Evolutionary conservation across 192 early-diverging fungal species (phyloP), one percentile per base, ranked within the genome.

Genomic region (Coemansia sp.): DNA sequence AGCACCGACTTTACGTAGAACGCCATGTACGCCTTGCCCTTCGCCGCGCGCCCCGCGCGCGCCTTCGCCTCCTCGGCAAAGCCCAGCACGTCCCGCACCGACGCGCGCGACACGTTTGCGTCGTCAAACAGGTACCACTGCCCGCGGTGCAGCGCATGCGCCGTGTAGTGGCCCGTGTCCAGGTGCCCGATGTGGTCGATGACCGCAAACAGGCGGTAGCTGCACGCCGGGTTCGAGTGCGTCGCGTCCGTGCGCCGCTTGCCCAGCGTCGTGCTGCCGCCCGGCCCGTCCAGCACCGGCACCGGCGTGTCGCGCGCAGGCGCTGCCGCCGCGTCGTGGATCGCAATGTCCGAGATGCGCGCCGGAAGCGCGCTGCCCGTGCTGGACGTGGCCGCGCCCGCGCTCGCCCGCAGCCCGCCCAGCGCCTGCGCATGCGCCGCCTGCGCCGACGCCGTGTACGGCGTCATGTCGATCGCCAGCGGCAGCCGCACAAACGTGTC

Each of bases 131-230:
- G 67, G 65, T 89, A 95, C 93, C 95, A 98, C 84, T 91, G 65
- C 12, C 83, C 86, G 18, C 94, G 85, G 44, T 84, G 83, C 56
- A 84, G 83, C 6, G 87, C 91, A 67, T 84, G 94, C 23, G 90
- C 88, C 3, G 88, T 94, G 67, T 99, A 99, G 69, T 99, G 97
- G 18, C 97, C 97, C 1, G 95, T 93, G 51, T 99, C 92, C 62
- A 97, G 68, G 55, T 85, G 86, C 12, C 97, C 97, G 47, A 87
- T 82, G 56, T 99, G 97, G 46, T 91, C 90, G 32, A 98, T 86
- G 14, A 99, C 91, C 9, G 92, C 92, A 81, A 97, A 97, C 21
- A 99, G 73, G 6, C 82, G 80, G 59, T 98, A 98, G 51, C 84
- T 69, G 73, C 90, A 89, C 2, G 88, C 76, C 0, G 88, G 92